Conservation (phyloP, 768 basidiomycete genomes). For the Termitomyces sp. region DNA sequence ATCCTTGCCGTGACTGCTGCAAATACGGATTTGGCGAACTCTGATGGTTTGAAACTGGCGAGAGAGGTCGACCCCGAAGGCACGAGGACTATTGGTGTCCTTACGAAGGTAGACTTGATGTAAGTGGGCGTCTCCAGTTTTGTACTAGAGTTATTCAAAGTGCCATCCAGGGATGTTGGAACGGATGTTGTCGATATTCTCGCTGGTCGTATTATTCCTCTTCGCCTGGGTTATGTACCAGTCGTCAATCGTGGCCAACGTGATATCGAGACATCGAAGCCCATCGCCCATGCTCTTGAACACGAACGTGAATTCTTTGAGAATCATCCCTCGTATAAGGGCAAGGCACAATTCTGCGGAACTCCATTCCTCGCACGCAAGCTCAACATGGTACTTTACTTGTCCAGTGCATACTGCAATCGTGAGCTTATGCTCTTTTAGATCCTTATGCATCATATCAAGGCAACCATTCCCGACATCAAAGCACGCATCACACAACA, state of each 20-base stretch:
- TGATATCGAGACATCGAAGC: conserved; percentile 87
- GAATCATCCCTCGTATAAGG: conserved; percentile 86
- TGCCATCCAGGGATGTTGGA: conserved; percentile 78
- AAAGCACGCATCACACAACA: conserved; percentile 92
- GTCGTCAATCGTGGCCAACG: conserved; percentile 98
- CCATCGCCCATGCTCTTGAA: conserved; percentile 83
- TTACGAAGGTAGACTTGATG: conserved; percentile 99
- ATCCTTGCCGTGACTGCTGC: conserved; percentile 94
- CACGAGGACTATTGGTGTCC: conserved; percentile 92
- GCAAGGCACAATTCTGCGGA: conserved; percentile 94
- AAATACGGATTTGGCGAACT: conserved; percentile 97
- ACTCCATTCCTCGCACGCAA: conserved; percentile 95
- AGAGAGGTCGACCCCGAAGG: conserved; percentile 98
- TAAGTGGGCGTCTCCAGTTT: conserved; percentile 31
- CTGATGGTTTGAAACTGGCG: conserved; percentile 94
- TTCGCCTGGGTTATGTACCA: conserved; percentile 95
- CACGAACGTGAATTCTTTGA: conserved; percentile 92
- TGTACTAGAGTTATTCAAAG: background rate
- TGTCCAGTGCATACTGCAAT: conserved; percentile 16
- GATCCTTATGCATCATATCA: conserved; percentile 99
- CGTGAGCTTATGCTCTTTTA: conserved; percentile 21
- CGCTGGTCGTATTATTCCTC: conserved; percentile 92
- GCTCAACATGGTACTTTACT: conserved; percentile 70
- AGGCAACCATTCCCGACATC: conserved; percentile 96
- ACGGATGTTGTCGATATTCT: conserved; percentile 99